These are phyloP conservation scores for Beauveria rudraprayagi DNA, from an alignment of 2,329 filamentous ascomycete species.

Conservation along the genomic window DNA sequence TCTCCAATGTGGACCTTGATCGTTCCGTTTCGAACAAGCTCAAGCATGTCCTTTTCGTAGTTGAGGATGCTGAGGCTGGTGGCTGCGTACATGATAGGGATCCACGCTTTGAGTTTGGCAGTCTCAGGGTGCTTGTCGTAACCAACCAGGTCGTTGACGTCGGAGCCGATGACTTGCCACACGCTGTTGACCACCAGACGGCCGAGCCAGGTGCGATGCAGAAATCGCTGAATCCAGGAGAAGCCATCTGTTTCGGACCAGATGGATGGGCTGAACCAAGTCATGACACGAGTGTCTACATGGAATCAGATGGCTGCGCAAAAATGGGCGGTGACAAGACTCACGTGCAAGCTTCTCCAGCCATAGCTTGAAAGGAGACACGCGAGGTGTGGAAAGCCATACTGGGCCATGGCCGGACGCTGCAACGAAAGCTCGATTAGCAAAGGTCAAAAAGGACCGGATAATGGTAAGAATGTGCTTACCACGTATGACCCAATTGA, in stretches of 20 bases:
- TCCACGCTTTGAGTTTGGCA: slow-evolving; percentile 46
- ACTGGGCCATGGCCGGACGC: slow-evolving; percentile 48
- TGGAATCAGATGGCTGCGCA: not conserved
- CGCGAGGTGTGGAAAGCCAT: slow-evolving; percentile 51
- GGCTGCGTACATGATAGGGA: slow-evolving; percentile 42
- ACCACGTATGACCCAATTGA: slow-evolving; percentile 54
- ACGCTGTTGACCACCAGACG: slow-evolving; percentile 47
- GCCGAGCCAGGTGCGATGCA: slow-evolving; percentile 51
- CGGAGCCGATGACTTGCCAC: slow-evolving; percentile 48
- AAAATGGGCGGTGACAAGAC: slow-evolving; percentile 34
- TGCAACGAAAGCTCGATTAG: slow-evolving; percentile 8
- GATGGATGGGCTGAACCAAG: slow-evolving; percentile 67
- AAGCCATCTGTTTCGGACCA: slow-evolving; percentile 61
- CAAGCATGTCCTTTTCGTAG: slow-evolving; percentile 49
- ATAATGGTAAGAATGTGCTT: slow-evolving; percentile 6
- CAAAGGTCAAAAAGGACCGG: not conserved
- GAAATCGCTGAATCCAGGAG: slow-evolving; percentile 41
- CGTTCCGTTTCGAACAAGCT: slow-evolving; percentile 43
- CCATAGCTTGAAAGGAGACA: slow-evolving; percentile 60
- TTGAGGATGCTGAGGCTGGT: slow-evolving; percentile 52
- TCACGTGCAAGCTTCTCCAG: slow-evolving; percentile 57
- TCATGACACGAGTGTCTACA: slow-evolving; percentile 54
- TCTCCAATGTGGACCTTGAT: slow-evolving; percentile 47
- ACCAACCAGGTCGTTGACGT: slow-evolving; percentile 45
- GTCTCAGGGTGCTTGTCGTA: slow-evolving; percentile 47